A percentile compares a stretch with the other conserved stretches of the same genome.
These are phyloP conservation scores for Fusarium luffae DNA, from an alignment of 2,329 filamentous ascomycete species.

Conservation along the genomic window DNA sequence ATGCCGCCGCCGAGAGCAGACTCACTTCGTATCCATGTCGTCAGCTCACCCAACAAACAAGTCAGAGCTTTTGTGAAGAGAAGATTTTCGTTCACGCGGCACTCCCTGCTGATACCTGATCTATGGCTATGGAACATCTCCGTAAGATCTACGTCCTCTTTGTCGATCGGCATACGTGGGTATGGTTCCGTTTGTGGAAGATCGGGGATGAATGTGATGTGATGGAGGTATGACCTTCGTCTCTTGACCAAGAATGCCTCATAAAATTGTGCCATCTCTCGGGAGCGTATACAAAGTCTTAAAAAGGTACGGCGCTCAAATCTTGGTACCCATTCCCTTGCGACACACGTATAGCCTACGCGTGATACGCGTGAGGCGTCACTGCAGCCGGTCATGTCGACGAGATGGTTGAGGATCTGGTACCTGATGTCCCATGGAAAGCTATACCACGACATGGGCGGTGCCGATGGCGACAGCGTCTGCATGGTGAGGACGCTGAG, in stretches of 20 bases:
- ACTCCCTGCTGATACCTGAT: not conserved
- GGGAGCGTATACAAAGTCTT: not conserved
- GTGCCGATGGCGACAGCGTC: no score
- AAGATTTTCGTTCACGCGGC: not conserved
- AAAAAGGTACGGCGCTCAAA: not conserved
- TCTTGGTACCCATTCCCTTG: not conserved
- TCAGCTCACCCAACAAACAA: not conserved
- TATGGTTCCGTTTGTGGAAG: not conserved
- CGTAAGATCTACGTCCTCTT: not conserved
- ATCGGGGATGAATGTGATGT: not conserved
- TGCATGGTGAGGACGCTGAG: not conserved
- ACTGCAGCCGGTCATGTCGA: not conserved
- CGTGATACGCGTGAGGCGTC: not conserved
- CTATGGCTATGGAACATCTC: not conserved
- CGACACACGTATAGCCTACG: not conserved
- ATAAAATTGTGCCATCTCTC: not conserved
- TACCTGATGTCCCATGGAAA: not conserved
- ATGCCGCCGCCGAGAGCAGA: not conserved
- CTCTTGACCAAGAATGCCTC: not conserved
- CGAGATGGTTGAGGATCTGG: not conserved
- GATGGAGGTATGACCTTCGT: not conserved
- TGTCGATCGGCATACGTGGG: not conserved
- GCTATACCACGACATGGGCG: not conserved
- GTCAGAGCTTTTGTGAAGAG: not conserved
- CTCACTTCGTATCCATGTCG: not conserved